These are phyloP conservation scores for Salix exigua DNA, from an alignment of 345 rosid genomes.

Conservation along the genomic window DNA sequence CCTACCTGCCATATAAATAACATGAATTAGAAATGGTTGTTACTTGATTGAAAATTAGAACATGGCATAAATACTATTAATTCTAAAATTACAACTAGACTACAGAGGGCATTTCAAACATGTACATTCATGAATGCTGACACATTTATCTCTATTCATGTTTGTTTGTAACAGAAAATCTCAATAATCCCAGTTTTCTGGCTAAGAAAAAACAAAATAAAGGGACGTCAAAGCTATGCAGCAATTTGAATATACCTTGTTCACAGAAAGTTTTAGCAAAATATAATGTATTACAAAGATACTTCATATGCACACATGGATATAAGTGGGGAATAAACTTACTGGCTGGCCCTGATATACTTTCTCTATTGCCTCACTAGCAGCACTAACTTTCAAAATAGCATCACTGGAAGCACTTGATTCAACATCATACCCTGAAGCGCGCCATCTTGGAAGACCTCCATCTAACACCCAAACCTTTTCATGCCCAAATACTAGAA, in stretches of 20 bases:
- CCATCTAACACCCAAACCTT: slow-evolving; percentile 96
- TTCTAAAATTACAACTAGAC: neutral
- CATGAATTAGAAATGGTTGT: neutral
- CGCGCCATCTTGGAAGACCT: slow-evolving; percentile 97
- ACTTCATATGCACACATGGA: neutral
- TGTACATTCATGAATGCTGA: neutral
- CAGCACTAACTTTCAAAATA: slow-evolving; percentile 94
- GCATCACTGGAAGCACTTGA: slow-evolving; percentile 97
- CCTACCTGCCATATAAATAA: slow-evolving; percentile 49
- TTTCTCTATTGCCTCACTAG: slow-evolving; percentile 93
- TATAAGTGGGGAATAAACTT: slow-evolving; percentile 25
- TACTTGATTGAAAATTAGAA: neutral
- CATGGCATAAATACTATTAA: neutral
- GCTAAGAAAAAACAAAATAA: neutral
- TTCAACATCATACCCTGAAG: slow-evolving; percentile 94
- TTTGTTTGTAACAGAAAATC: neutral
- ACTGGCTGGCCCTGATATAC: slow-evolving; percentile 81
- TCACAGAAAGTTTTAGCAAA: neutral
- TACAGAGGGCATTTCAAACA: neutral
- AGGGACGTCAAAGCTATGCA: neutral
- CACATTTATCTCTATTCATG: neutral
- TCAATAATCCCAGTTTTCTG: neutral
- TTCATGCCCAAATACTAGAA: slow-evolving; percentile 87
- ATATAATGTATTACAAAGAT: neutral
- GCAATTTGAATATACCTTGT: neutral